Evolutionary conservation across 306 rosid species (phyloP), one percentile per base, ranked within the genome.

Genomic region (Neltuma alba): DNA sequence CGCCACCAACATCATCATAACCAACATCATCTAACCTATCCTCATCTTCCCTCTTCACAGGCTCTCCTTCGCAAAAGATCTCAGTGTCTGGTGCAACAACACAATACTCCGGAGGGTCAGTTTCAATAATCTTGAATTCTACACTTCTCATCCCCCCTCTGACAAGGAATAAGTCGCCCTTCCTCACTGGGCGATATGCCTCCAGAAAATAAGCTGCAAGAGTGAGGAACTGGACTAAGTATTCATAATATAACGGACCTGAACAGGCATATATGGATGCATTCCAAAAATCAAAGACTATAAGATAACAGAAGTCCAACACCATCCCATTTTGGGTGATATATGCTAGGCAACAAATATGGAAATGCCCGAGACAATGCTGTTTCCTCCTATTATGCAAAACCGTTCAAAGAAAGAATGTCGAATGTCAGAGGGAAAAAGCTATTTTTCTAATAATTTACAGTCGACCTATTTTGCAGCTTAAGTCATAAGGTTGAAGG

Each of bases 61-160:
- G 89, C 79, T 91, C 91, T 9, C 95, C 95, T n/a, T 91, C 92
- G 73, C 92, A 91, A 75, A 87, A 91, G 66, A 91, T 89, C 83
- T 91, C 95, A 16, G 91, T 91, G 87, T 91, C 92, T 11, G 91
- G 95, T 20, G 95, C 91, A 61, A 91, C 95, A 73, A 91, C 91
- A 70, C 92, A 91, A 81, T 87, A 89, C 88, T 91, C 95, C 15
- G 87, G 15, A 12, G 90, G 95, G 36, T 91, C 95, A 3, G 91
- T 91, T 81, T 91, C 92, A 80, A 91, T 80, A 76, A 91, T 90
- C 90, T 91, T 91, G 81, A 91, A 91, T 64, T 91, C 95, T 33
- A 91, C 87, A 70, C 95, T 91, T 82, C 95, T 83, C 92, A 91
- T 91, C 50, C 95, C 95, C 41, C 95, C 91, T 80, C 92, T 83